Conservation (phyloP, 306 rosid genomes). For the Astragalus membranaceus region DNA sequence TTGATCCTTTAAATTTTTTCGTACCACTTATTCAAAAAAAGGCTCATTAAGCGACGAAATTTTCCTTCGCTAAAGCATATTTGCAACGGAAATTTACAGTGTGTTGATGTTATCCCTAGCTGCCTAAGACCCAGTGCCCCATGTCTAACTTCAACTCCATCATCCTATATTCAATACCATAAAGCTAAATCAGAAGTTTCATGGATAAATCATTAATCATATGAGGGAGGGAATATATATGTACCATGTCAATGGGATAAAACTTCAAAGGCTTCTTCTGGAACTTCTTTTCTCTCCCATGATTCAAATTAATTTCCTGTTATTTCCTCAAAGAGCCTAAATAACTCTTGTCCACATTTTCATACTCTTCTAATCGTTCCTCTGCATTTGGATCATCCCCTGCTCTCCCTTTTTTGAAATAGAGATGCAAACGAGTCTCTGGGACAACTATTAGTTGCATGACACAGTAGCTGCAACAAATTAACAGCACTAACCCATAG, state of each 20-base stretch:
- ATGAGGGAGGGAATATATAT: neutral
- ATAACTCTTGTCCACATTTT: conserved; percentile 47
- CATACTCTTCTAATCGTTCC: conserved; percentile 63
- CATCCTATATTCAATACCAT: conserved; percentile 43
- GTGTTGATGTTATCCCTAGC: conserved; percentile 59
- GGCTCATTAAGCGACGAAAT: too few species aligned
- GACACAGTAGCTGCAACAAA: conserved; percentile 58
- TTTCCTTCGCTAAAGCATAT: too few species aligned
- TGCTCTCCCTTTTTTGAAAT: conserved; percentile 68
- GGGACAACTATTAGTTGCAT: conserved; percentile 65
- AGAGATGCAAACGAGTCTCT: conserved; percentile 46
- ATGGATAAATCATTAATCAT: neutral
- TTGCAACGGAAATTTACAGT: conserved; percentile 65
- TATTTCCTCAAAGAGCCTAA: conserved; percentile 61
- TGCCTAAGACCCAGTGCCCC: conserved; percentile 70
- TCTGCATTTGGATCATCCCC: conserved; percentile 73
- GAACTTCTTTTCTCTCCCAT: conserved; percentile 79
- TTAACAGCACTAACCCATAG: conserved; percentile 4
- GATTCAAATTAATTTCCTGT: conserved; percentile 73
- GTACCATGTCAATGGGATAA: conserved; percentile 78
- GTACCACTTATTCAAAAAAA: too few species aligned
- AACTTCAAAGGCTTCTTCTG: conserved; percentile 67
- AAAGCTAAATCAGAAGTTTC: neutral
- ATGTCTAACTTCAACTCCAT: conserved; percentile 82
- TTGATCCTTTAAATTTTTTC: too few species aligned